Conservation (phyloP, 2,329 filamentous ascomycete species). For the Penicillium polonicum region DNA sequence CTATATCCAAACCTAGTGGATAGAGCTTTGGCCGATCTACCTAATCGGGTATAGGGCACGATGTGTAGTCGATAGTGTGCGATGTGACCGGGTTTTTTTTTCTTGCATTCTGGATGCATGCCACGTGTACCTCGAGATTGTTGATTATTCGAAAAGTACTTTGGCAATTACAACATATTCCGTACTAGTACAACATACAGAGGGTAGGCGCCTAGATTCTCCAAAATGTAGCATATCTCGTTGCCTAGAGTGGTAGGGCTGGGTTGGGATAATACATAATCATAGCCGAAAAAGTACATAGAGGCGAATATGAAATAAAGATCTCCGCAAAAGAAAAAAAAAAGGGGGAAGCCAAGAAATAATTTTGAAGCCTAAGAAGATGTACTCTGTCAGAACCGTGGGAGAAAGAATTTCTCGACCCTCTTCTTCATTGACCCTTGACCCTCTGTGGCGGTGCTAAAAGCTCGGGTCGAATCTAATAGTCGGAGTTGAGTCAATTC, state of each 20-base stretch:
- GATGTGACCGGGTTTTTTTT: not conserved
- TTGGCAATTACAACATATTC: no score
- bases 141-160: not conserved
- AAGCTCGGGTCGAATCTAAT: slow-evolving; percentile 8
- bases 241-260: no score
- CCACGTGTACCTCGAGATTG: slow-evolving; percentile 3
- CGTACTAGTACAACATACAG: no score
- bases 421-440: not conserved
- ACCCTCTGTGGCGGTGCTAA: slow-evolving; percentile 7
- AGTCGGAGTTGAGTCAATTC: not conserved
- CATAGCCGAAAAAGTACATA: no score
- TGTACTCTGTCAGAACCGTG: not conserved
- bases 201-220: no score
- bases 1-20: not conserved
- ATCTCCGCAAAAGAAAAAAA: not conserved
- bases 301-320: no score
- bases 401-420: not conserved
- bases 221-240: no score
- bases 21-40: slow-evolving; percentile 3
- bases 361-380: not conserved
- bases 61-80: slow-evolving; percentile 2
- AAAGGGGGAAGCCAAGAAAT: not conserved
- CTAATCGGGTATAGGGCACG: slow-evolving; percentile 4
- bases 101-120: not conserved
- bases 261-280: no score